phyloP scores from a whole-genome alignment of 345 rosid genomes.

The Citrus hindsii region DNA sequence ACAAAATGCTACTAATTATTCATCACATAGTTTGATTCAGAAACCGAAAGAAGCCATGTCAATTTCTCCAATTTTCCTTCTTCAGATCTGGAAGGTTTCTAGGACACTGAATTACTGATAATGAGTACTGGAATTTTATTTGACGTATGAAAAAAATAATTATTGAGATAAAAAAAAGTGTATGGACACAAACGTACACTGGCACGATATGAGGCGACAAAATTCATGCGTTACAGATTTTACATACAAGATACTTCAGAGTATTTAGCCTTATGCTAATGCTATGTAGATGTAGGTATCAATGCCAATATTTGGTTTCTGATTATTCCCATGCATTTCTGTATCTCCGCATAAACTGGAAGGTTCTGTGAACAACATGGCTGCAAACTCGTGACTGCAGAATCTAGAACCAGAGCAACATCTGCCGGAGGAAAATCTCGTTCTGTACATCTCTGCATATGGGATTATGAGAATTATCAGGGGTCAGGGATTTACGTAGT shows the following conservation, averaged over 20 bases:
- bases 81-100: background rate
- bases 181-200: background rate
- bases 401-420: slow-evolving; percentile 72
- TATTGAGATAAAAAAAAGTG: background rate
- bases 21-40: background rate
- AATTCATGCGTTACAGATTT: background rate
- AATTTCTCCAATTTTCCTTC: background rate
- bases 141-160: background rate
- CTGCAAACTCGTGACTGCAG: slow-evolving; percentile 68
- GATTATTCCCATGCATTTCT: slow-evolving; percentile 82
- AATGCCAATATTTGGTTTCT: slow-evolving; percentile 66
- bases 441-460: slow-evolving; percentile 82
- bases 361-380: slow-evolving; percentile 77
- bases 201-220: background rate
- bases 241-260: slow-evolving; percentile 21
- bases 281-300: slow-evolving; percentile 34
- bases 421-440: slow-evolving; percentile 80
- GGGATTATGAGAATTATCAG: background rate
- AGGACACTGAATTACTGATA: background rate
- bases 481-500: background rate
- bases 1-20: background rate
- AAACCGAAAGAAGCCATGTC: background rate
- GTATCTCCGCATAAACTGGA: slow-evolving; percentile 75
- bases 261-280: background rate
- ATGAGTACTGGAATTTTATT: background rate